These are phyloP conservation scores for Pseudogymnoascus sp. DNA, from an alignment of 2,329 filamentous ascomycete genomes.

Conservation along the genomic window DNA sequence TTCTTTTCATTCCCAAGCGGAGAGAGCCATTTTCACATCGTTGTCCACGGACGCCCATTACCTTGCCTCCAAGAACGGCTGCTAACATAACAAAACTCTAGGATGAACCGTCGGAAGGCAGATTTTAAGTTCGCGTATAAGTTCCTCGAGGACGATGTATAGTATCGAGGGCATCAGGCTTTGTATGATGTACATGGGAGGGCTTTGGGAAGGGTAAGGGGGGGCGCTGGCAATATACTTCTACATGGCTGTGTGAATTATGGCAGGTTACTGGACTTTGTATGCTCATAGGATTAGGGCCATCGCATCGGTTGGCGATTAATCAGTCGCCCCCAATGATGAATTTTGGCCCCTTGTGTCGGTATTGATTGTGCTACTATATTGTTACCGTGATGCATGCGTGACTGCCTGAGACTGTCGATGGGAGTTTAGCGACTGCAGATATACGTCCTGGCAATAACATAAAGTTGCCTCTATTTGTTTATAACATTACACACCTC, in stretches of 20 bases:
- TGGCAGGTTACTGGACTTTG: conserved; percentile 6
- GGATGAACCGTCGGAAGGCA: conserved; percentile 97
- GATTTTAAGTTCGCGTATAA: conserved; percentile 99
- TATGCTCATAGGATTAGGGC: conserved; percentile 1
- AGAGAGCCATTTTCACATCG: not conserved
- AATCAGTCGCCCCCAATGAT: not conserved
- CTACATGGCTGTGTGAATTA: conserved; percentile 9
- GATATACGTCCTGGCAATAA: not conserved
- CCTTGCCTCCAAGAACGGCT: not conserved
- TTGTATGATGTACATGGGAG: conserved; percentile 1
- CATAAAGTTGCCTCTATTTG: too few relatives aligned
- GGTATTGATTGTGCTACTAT: not conserved
- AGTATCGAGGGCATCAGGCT: conserved; percentile 54
- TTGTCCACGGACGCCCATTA: conserved; percentile 1
- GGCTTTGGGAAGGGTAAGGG: not conserved
- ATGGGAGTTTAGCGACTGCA: not conserved
- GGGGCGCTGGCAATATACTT: conserved; percentile 6
- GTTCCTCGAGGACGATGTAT: conserved; percentile 90
- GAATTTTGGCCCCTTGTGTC: not conserved
- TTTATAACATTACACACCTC: not conserved
- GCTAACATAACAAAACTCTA: conserved; percentile 31
- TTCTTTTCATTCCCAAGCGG: not conserved
- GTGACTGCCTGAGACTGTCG: not conserved
- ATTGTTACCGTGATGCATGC: not conserved
- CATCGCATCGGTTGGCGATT: not conserved